phyloP scores from a whole-genome alignment of 139 green algal genomes.

The Tetradesmus obliquus region DNA sequence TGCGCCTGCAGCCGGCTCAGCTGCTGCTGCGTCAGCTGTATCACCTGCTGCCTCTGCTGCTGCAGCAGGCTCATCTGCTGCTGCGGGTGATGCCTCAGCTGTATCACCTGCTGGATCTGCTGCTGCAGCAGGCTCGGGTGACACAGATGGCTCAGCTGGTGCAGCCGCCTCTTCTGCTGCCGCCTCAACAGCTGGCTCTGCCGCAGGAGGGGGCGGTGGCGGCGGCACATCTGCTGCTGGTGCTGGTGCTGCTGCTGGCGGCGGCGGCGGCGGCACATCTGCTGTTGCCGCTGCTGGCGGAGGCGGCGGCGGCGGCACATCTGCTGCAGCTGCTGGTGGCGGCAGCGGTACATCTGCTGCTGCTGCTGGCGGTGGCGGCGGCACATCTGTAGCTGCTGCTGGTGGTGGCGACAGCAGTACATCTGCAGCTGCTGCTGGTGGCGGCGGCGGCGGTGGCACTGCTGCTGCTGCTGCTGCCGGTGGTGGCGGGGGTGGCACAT shows the following conservation, averaged over 20 bases:
- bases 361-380: not conserved
- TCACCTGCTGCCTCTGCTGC: not conserved
- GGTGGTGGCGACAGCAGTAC: not conserved
- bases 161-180: not conserved
- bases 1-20: not conserved
- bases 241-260: not conserved
- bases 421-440: not conserved
- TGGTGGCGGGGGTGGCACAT: too few species aligned
- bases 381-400: not conserved
- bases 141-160: not conserved
- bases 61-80: not conserved
- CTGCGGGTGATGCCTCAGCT: not conserved
- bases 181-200: not conserved
- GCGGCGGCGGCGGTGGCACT: not conserved
- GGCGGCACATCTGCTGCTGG: not conserved
- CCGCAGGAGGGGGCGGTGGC: not conserved
- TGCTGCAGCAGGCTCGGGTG: not conserved
- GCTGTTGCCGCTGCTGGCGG: not conserved
- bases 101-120: not conserved
- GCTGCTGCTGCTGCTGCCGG: too few species aligned
- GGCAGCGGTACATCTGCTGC: not conserved
- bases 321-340: not conserved
- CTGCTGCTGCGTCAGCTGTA: not conserved
- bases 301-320: not conserved
- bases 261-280: not conserved